Percentiles rank a stretch among this genome's conserved stretches.
Evolutionary conservation across 805 yeast genomes (phyloP).

Genomic region (Wickerhamiella vanderwaltii): DNA sequence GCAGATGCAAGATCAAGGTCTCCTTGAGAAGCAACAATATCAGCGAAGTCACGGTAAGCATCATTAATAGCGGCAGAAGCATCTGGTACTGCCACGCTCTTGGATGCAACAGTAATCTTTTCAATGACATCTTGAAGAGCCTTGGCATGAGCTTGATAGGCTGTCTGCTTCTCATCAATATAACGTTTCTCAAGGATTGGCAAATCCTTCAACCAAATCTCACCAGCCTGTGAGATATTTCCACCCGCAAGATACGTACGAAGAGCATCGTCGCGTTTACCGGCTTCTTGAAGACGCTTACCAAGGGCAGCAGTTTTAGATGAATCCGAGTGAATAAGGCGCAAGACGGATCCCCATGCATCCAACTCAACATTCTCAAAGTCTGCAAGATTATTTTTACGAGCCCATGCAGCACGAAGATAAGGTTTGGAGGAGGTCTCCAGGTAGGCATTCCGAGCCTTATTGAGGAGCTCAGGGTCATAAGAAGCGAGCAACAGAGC

Average conservation of each 20-base stretch:
- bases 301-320: conserved; percentile 41
- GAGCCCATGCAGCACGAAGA: conserved; percentile 62
- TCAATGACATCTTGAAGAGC: conserved; percentile 74
- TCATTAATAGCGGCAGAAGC: conserved; percentile 40
- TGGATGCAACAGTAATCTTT: conserved; percentile 58
- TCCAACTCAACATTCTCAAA: conserved; percentile 65
- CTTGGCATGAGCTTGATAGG: conserved; percentile 72
- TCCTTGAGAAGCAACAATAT: conserved; percentile 68
- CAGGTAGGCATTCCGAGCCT: conserved; percentile 64
- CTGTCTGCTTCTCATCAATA: conserved; percentile 32
- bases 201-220: conserved; percentile 75
- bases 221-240: conserved; percentile 64
- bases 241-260: conserved; percentile 69
- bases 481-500: conserved; percentile 67
- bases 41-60: conserved; percentile 71
- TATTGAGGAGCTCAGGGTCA: conserved; percentile 39
- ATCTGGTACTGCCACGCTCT: conserved; percentile 21
- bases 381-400: conserved; percentile 37
- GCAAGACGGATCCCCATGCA: conserved; percentile 77
- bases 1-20: conserved; percentile 68
- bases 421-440: conserved; percentile 44
- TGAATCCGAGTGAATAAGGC: conserved; percentile 31
- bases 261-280: conserved; percentile 62
- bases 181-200: conserved; percentile 35
- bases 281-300: conserved; percentile 47